Base-by-base conservation (phyloP, 257 asterid species). In the Solanum pinnatisectum region DNA sequence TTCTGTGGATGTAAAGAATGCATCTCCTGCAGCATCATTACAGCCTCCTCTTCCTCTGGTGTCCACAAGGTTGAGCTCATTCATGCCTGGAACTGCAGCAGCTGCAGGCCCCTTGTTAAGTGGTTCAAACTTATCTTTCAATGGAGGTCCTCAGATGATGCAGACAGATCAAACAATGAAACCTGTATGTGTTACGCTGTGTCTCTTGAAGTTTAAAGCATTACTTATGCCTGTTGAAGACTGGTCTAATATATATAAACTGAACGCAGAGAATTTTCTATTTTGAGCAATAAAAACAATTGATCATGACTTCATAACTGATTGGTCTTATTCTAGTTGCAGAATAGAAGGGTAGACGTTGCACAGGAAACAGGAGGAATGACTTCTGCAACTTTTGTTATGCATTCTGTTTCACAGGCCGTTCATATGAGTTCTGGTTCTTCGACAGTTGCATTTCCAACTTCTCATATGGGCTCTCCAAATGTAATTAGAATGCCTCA, bases 341-440 rank as follows among this genome's bases (percentile, higher is more conserved):
- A 95, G 98, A 90, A 89, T 90, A 89, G 88, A 68, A 90, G 91
- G 89, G 90, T 91, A 91, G 94, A 90, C 42, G 89, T 89, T 90
- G 70, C 88, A 88, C 93, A 92, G 37, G 93, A 92, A 74, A 87
- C 79, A 87, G 94, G 93, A 89, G 83, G 91, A 77, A 88, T 70
- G 52, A 83, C 92, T 88, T 88, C 95, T 90, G 88, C 93, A 37
- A 90, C 93, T 86, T 87, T 92, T 84, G 87, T 88, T 87, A 74
- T 89, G 67, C 96, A 91, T 86, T 87, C 93, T 86, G 87, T 88
- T 84, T 82, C 96, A 88, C 97, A 91, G 81, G 90, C 90, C 36
- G 91, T 89, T 83, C 93, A 86, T 86, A 91, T 95, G 70, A 91
- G 85, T 92, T 82, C 92, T 89, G 87, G 90, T 92, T 90, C 94